Percentiles rank a stretch among this genome's conserved stretches.
Conservation (phyloP, 2,329 filamentous ascomycete species). For the Raffaelea arxii region DNA sequence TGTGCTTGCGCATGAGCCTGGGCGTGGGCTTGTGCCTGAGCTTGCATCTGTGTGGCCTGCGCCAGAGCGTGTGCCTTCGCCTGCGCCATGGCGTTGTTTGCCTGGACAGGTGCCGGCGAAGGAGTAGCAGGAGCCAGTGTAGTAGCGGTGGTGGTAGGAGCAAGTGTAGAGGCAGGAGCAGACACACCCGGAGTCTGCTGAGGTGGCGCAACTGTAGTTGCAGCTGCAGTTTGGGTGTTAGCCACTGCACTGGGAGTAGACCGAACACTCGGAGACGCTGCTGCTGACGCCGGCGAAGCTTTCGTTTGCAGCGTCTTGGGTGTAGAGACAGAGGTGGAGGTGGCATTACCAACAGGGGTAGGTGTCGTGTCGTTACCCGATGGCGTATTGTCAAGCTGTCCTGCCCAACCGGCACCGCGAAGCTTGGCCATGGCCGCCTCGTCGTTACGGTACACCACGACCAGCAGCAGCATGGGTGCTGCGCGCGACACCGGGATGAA, state of each 20-base stretch:
- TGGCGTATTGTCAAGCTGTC: too few relatives aligned
- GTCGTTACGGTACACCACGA: slow-evolving; percentile 71
- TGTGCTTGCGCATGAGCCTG: too few relatives aligned
- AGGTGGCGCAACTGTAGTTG: slow-evolving; percentile 15
- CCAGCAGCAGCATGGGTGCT: slow-evolving; percentile 70
- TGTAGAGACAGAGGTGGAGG: slow-evolving; percentile 16
- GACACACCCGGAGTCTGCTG: background rate
- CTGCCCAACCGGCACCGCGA: slow-evolving; percentile 21
- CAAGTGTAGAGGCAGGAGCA: background rate
- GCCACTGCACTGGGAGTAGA: slow-evolving; percentile 26
- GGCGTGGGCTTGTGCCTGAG: too few relatives aligned
- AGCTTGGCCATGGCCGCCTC: slow-evolving; percentile 25
- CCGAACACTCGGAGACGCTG: slow-evolving; percentile 45
- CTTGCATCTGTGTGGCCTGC: too few relatives aligned
- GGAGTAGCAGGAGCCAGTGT: background rate
- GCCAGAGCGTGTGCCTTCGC: too few relatives aligned
- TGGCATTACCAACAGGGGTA: slow-evolving; percentile 16
- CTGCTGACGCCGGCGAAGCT: slow-evolving; percentile 25
- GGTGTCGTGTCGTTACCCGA: slow-evolving; percentile 22
- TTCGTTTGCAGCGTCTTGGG: background rate
- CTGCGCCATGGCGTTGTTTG: background rate
- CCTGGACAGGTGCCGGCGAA: background rate
- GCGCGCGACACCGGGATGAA: slow-evolving; percentile 61
- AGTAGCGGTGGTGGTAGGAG: background rate
- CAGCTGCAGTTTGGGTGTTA: slow-evolving; percentile 11